Percentiles rank a stretch among this genome's conserved stretches.
Conservation (phyloP, 169 alveolate genomes). For the Besnoitia besnoiti region DNA sequence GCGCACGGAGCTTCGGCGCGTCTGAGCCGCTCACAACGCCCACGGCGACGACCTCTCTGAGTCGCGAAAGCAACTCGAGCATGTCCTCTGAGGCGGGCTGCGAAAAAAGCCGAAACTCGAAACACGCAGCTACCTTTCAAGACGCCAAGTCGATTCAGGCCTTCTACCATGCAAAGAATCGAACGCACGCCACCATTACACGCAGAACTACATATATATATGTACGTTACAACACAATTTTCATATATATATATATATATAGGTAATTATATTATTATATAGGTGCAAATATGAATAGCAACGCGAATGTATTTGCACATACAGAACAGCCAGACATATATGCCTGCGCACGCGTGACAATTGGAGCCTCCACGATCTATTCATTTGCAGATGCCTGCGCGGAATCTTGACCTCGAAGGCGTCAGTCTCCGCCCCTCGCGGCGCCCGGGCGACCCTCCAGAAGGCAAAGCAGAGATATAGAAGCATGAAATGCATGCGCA, state of each 20-base stretch:
- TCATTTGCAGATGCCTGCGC: not conserved
- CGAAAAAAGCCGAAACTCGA: too few species aligned
- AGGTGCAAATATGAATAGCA: not conserved
- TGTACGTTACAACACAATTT: too few species aligned
- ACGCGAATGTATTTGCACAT: not conserved
- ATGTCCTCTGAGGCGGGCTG: conserved; percentile 42
- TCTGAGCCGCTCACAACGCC: conserved; percentile 91
- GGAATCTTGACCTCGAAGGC: not conserved
- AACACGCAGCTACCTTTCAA: too few species aligned
- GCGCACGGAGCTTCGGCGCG: conserved; percentile 76
- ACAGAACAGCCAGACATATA: not conserved
- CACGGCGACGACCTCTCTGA: conserved; percentile 71
- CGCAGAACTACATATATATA: not conserved
- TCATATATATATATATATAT: not conserved
- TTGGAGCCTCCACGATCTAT: not conserved
- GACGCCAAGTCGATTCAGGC: too few species aligned
- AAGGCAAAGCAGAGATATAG: too few species aligned
- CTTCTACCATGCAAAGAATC: too few species aligned
- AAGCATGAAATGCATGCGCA: too few species aligned
- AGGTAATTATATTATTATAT: not conserved
- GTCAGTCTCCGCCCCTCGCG: too few species aligned
- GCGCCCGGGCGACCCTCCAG: too few species aligned
- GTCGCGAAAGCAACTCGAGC: conserved; percentile 45
- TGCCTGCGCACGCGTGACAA: not conserved
- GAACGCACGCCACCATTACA: too few species aligned